Conservation (phyloP, 1,139 yeast genomes). For the Candida mesenterica region DNA sequence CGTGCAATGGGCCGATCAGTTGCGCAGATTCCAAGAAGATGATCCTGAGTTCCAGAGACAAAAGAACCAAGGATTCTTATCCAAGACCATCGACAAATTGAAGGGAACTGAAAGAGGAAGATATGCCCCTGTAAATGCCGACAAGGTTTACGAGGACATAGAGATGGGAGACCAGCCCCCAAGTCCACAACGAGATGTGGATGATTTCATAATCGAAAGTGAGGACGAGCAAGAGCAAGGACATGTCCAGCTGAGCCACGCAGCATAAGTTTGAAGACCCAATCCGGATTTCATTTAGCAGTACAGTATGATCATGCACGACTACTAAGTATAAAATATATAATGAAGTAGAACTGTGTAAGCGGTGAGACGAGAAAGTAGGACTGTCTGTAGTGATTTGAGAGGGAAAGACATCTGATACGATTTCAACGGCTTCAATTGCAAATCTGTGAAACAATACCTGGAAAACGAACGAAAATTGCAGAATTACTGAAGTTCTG, state of each 20-base stretch:
- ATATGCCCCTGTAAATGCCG: conserved; percentile 26
- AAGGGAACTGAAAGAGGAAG: conserved; percentile 27
- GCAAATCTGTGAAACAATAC: too few relatives aligned
- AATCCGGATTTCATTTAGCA: too few relatives aligned
- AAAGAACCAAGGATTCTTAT: conserved; percentile 28
- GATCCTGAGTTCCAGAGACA: conserved; percentile 25
- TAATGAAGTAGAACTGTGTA: too few relatives aligned
- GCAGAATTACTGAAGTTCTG: too few relatives aligned
- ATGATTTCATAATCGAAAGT: conserved; percentile 43
- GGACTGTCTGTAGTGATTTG: too few relatives aligned
- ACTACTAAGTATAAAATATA: too few relatives aligned
- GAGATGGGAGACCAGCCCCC: conserved; percentile 34
- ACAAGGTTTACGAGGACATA: conserved; percentile 29
- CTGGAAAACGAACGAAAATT: too few relatives aligned
- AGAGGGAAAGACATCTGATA: too few relatives aligned
- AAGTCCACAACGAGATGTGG: conserved; percentile 16
- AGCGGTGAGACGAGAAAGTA: too few relatives aligned
- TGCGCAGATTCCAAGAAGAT: conserved; percentile 35
- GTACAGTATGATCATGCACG: too few relatives aligned
- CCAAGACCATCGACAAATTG: conserved; percentile 41
- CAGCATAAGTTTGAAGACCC: neutral
- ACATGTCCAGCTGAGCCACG: conserved; percentile 1
- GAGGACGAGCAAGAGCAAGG: conserved; percentile 38
- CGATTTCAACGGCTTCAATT: too few relatives aligned
- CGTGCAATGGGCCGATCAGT: conserved; percentile 60